Evolutionary conservation across 176 grass and related monocot genomes (phyloP), one percentile per base, ranked within the genome.

Genomic region (Avena sativa): DNA sequence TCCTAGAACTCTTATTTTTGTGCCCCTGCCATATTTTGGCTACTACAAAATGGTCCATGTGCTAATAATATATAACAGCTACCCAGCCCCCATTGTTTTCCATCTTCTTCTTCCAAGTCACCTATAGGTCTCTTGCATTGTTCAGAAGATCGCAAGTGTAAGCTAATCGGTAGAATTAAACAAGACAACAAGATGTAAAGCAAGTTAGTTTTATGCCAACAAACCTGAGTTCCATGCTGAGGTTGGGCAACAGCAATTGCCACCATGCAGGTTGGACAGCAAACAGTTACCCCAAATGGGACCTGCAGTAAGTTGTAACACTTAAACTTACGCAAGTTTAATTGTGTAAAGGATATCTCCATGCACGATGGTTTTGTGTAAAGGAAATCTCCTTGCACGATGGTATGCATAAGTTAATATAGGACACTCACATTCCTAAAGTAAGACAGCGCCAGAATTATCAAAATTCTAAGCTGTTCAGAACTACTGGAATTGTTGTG

Each of bases 221-320:
- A 56, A 89, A 98, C 96, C 82, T 96, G 93, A 90, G 80, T 87
- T 81, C 96, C 96, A 77, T 98, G 79, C 79, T 98, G 96, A 90
- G 96, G 96, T 60, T 98, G 96, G 40, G 80, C 87, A 61, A 98
- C 93, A 82, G 96, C 84, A 88, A 96, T 88, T 55, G 96, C 96
- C 89, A 94, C 63, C 93, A 94, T 98, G 78, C 96, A 98, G 63
- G 66, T 93, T 58, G 96, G 96, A 84, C 96, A 98, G 75, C 78
- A 80, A 74, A 98, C 64, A 89, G 94, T 82, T 72, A 85, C 55
- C 51, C 96, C 96, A 83, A 98, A 98, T 58, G 86, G 84, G 16
- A 98, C 90, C 96, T 98, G 87, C n/a, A 81, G 65, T 46, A 79
- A 71, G 64, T 60, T 16, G 46, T 25, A 84, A 89, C 48, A 79